phyloP scores from a whole-genome alignment of 78 protist species.

The Blattamonas nauphoetae region DNA sequence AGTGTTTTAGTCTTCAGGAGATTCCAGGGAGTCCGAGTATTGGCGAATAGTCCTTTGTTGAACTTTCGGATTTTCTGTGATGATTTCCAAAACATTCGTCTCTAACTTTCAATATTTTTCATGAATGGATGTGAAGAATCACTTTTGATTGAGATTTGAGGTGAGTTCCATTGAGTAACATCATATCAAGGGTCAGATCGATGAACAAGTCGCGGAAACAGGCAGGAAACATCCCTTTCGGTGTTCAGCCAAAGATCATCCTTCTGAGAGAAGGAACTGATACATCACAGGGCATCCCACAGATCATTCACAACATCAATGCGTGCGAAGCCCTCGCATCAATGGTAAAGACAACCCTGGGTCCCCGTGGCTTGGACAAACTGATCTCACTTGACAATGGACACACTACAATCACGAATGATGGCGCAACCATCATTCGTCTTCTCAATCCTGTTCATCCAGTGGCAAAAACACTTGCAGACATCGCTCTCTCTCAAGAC shows the following conservation, averaged over 20 bases:
- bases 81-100: too few species aligned
- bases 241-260: conserved; percentile 68
- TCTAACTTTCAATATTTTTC: too few species aligned
- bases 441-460: conserved; percentile 97
- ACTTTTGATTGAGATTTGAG: too few species aligned
- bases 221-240: conserved; percentile 1
- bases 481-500: conserved; percentile 93
- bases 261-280: conserved; percentile 97
- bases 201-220: too few species aligned
- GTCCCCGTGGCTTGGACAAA: conserved; percentile 76
- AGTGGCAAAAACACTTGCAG: conserved; percentile 93
- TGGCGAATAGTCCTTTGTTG: too few species aligned
- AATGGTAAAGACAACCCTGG: conserved; percentile 68
- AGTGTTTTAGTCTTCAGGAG: too few species aligned
- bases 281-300: conserved; percentile 92
- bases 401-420: conserved; percentile 89
- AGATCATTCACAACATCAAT: conserved; percentile 91
- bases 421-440: conserved; percentile 99
- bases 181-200: too few species aligned
- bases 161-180: too few species aligned
- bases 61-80: too few species aligned
- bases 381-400: conserved; percentile 35
- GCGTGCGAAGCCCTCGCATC: conserved; percentile 77
- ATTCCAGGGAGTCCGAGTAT: too few species aligned
- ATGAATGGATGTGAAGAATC: too few species aligned